phyloP scores from a whole-genome alignment of 2,329 filamentous ascomycete species.

The Neoascochyta sp. region DNA sequence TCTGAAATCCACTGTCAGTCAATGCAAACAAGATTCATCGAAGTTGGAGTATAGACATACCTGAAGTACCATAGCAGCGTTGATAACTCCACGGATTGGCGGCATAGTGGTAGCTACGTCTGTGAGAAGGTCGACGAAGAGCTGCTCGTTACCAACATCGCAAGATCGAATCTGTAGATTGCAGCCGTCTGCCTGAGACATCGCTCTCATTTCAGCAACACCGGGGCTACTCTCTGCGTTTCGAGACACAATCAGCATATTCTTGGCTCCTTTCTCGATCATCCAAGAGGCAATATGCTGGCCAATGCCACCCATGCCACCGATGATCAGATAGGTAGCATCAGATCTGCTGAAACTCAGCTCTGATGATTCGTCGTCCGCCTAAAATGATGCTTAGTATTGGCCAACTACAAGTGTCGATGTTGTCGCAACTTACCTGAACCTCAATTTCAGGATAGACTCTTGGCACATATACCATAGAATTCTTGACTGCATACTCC shows the following conservation, averaged over 20 bases:
- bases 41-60: background rate
- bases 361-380: too few relatives aligned
- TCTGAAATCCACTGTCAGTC: slow-evolving; percentile 1
- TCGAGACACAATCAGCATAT: slow-evolving; percentile 1
- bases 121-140: background rate
- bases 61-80: slow-evolving; percentile 26
- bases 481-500: slow-evolving; percentile 3
- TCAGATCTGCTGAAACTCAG: slow-evolving; percentile 1
- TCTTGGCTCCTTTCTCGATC: slow-evolving; percentile 1
- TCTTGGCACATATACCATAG: background rate
- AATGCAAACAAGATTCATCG: background rate
- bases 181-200: background rate
- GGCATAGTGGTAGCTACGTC: slow-evolving; percentile 8
- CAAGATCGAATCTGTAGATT: background rate
- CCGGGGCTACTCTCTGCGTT: background rate
- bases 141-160: slow-evolving; percentile 1
- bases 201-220: background rate
- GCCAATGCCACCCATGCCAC: slow-evolving; percentile 12
- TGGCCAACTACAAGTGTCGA: too few relatives aligned
- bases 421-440: too few relatives aligned
- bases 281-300: slow-evolving; percentile 9
- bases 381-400: too few relatives aligned
- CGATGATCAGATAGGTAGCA: slow-evolving; percentile 12
- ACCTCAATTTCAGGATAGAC: slow-evolving; percentile 1
- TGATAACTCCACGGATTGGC: slow-evolving; percentile 23